Percentiles rank a stretch among this genome's conserved stretches.
Evolutionary conservation across 129 eudicot genomes (phyloP).

Genomic region (Heracleum sosnowskyi): DNA sequence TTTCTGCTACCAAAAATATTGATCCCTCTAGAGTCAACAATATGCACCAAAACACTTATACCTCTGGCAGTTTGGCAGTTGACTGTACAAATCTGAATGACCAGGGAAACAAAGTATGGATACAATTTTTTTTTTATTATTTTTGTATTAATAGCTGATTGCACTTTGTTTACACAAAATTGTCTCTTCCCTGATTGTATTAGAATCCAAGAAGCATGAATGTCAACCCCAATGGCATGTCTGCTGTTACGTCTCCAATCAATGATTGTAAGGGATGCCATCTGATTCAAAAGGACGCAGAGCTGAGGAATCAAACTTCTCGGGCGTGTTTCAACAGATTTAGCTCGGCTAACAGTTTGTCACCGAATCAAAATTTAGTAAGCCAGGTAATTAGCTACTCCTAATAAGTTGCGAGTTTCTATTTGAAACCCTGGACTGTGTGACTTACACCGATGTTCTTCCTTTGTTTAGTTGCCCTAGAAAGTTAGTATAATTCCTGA

Average conservation of each 20-base stretch:
- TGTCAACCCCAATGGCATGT: slow-evolving; percentile 1
- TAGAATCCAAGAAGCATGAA: background rate
- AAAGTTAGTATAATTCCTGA: background rate
- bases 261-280: background rate
- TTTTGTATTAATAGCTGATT: background rate
- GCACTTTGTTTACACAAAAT: background rate
- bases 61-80: background rate
- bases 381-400: background rate
- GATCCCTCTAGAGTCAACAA: slow-evolving; percentile 7
- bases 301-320: background rate
- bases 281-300: background rate
- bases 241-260: background rate
- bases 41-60: slow-evolving; percentile 8
- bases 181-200: background rate
- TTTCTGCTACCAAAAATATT: background rate
- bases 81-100: background rate
- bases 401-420: background rate
- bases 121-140: background rate
- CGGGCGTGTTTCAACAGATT: background rate
- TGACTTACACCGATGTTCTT: background rate
- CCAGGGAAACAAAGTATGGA: background rate
- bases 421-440: background rate
- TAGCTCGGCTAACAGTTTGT: background rate
- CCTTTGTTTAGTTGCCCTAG: background rate
- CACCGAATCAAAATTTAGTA: background rate